Conservation (phyloP, 768 basidiomycete species). For the Mycena vitilis region DNA sequence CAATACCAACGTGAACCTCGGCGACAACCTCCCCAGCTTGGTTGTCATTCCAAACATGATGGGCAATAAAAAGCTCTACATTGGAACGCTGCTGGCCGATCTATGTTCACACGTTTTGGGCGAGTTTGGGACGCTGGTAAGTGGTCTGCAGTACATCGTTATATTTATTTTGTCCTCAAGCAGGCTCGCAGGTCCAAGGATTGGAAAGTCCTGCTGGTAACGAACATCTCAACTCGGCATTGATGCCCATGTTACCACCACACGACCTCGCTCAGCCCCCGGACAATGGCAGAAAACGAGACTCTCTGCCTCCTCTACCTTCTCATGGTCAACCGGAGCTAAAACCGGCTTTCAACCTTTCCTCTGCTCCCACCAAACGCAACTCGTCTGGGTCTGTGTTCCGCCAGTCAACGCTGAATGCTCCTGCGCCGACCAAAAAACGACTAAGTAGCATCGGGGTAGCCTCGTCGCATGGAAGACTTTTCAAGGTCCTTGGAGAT, state of each 20-base stretch:
- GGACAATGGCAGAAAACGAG: slow-evolving; percentile 57
- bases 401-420: slow-evolving; percentile 65
- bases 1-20: slow-evolving; percentile 64
- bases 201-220: slow-evolving; percentile 89
- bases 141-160: slow-evolving; percentile 42
- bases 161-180: slow-evolving; percentile 16
- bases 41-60: slow-evolving; percentile 86
- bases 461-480: slow-evolving; percentile 83
- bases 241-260: slow-evolving; percentile 73
- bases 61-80: slow-evolving; percentile 88
- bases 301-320: slow-evolving; percentile 58
- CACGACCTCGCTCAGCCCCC: slow-evolving; percentile 71
- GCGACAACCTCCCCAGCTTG: slow-evolving; percentile 69
- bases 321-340: slow-evolving; percentile 71
- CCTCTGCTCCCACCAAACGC: slow-evolving; percentile 61
- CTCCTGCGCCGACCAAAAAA: slow-evolving; percentile 64
- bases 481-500: slow-evolving; percentile 91
- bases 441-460: slow-evolving; percentile 72
- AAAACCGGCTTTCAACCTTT: slow-evolving; percentile 46
- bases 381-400: slow-evolving; percentile 60
- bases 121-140: slow-evolving; percentile 87
- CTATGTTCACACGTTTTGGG: slow-evolving; percentile 88
- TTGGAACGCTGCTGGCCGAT: slow-evolving; percentile 90
- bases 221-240: slow-evolving; percentile 80
- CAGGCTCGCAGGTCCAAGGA: slow-evolving; percentile 68